Percentiles rank a stretch among this genome's conserved stretches.
Conservation (phyloP, 2,329 filamentous ascomycete genomes). For the Helotiales sp. region DNA sequence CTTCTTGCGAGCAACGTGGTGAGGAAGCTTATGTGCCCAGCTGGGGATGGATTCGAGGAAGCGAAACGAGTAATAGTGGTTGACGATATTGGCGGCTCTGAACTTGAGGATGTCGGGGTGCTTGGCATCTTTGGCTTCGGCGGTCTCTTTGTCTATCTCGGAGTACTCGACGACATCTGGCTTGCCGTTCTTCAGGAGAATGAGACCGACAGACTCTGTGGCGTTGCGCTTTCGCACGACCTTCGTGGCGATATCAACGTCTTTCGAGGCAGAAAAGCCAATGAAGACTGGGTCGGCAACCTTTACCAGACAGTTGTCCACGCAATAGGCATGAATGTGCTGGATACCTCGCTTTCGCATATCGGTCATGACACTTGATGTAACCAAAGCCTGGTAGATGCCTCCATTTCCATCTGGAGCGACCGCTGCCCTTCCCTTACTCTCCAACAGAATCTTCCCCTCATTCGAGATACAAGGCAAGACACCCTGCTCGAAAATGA, state of each 20-base stretch:
- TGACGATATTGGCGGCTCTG: constrained; percentile 98
- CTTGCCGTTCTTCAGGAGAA: constrained; percentile 92
- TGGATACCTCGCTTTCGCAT: constrained; percentile 88
- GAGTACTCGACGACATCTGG: constrained; percentile 99
- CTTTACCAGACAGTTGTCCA: constrained; percentile 98
- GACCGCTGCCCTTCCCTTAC: constrained; percentile 87
- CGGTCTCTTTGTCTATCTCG: constrained; percentile 88
- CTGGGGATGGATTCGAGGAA: constrained; percentile 90
- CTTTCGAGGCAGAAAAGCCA: constrained; percentile 85
- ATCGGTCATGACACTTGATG: constrained; percentile 79
- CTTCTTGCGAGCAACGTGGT: constrained; percentile 98
- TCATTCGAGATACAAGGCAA: constrained; percentile 97
- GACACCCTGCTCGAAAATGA: constrained; percentile 96
- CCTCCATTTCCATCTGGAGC: constrained; percentile 97
- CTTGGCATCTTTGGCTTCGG: constrained; percentile 84
- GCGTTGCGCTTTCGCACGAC: constrained; percentile 98
- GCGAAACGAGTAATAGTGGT: constrained; percentile 97
- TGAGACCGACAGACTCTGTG: constrained; percentile 93
- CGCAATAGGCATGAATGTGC: constrained; percentile 97
- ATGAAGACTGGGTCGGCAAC: constrained; percentile 97
- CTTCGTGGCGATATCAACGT: constrained; percentile 97
- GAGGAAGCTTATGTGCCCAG: constrained; percentile 85
- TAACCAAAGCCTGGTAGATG: constrained; percentile 89
- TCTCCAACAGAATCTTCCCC: constrained; percentile 93
- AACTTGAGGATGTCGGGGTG: constrained; percentile 86